Evolutionary conservation across 768 basidiomycete species (phyloP), one percentile per base, ranked within the genome.

Genomic region (Pseudohyphozyma bogoriensis): DNA sequence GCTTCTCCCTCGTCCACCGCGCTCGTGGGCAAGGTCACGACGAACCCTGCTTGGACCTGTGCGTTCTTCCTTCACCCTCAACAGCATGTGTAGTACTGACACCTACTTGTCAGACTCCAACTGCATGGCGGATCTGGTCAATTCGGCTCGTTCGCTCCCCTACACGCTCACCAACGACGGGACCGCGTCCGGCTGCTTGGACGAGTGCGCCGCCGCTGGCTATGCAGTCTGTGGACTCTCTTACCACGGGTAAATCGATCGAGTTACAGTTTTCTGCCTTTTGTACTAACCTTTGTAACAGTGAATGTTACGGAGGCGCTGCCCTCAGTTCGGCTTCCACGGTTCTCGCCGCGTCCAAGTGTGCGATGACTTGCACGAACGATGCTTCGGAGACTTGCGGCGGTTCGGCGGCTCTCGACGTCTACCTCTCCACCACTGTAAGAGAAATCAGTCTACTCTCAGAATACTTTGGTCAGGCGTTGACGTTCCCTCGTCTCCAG

Each of bases 341-440:
- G 3, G 13, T 26, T 0, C 44, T 50, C 51, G 24, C 7, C 22
- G 32, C 39, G 11, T 10, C 40, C 0, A 22, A 32, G 3, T 64
- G 63, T 55, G 44, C 45, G 12, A 44, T 50, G 44, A 22, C 32
- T 11, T 64, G 63, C 55, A 40, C 33, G 12, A 42, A 49, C 37
- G 39, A 59, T 24, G 12, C 42, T 13, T 29, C 44, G 5, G 31
- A 59, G 51, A 59, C 58, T 4, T 64, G 63, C 46, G 63, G 63
- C 13, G 63, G 63, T 0, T 47, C 28, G n/a, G 32, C 29, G 24
- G 32, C 51, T 9, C 55, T 60, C 15, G 58, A 64, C 36, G 51
- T 64, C 13, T 64, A 64, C 51, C 16, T 28, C 46, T 60, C 58
- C 13, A 49, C 18, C 8, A 31, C 28, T 28, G 57, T 58, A 6